Percentiles rank a stretch among this genome's conserved stretches.
Conservation (phyloP, 2,329 filamentous ascomycete species). For the Trichoderma harzianum region DNA sequence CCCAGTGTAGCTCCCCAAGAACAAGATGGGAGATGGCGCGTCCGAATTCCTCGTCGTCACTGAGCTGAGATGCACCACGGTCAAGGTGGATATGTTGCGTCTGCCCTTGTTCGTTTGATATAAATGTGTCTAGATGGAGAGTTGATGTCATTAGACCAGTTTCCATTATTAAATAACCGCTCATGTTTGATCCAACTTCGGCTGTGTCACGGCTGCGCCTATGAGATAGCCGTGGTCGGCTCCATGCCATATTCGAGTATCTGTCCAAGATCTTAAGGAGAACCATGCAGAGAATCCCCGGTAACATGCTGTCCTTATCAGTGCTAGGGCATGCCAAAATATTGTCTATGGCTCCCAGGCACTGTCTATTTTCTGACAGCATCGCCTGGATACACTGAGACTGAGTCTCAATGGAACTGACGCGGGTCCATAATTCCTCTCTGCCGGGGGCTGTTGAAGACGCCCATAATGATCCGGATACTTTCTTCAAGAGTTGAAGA, state of each 20-base stretch:
- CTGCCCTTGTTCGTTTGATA: too few species aligned
- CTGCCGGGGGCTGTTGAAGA: background rate
- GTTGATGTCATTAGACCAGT: background rate
- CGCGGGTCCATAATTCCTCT: fast-evolving
- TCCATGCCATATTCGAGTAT: background rate
- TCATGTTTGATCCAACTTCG: background rate
- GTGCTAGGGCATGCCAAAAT: background rate
- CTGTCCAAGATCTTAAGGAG: background rate
- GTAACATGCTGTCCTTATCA: background rate
- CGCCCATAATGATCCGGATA: background rate
- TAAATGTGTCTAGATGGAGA: background rate
- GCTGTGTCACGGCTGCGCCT: fast-evolving
- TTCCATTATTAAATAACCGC: background rate
- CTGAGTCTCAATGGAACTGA: background rate
- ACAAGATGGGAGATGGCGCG: background rate
- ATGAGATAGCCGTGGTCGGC: fast-evolving
- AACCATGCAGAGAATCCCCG: background rate
- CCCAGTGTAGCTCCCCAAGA: background rate
- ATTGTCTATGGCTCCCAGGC: background rate
- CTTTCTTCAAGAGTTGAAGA: background rate
- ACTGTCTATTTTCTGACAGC: background rate
- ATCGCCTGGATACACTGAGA: background rate
- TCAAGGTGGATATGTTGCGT: background rate
- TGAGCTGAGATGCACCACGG: background rate
- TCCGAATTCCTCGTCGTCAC: background rate